Percentiles rank a stretch among this genome's conserved stretches.
Evolutionary conservation across 2,329 filamentous ascomycete species (phyloP).

Genomic region (Aspergillus niger): DNA sequence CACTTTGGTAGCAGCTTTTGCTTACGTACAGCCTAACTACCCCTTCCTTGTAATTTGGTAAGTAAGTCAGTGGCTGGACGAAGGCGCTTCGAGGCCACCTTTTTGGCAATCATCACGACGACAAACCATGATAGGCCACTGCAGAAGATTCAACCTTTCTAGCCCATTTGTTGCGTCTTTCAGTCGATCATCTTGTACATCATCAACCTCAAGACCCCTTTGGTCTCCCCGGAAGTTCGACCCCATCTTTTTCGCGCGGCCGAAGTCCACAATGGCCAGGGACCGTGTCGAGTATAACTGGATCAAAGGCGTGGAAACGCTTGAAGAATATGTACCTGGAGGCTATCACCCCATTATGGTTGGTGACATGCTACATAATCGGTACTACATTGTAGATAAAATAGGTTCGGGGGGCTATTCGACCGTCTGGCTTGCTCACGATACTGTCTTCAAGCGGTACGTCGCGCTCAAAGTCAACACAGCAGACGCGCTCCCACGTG

Average conservation of each 20-base stretch:
- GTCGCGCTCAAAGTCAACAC: constrained; percentile 35
- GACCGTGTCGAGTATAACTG: constrained; percentile 28
- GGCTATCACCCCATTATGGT: constrained; percentile 41
- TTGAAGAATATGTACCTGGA: constrained; percentile 35
- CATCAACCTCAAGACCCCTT: too few relatives aligned
- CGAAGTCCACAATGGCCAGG: constrained; percentile 6
- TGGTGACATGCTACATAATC: constrained; percentile 31
- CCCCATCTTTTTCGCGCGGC: neutral
- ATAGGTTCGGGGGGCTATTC: constrained; percentile 47
- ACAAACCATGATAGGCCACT: too few relatives aligned
- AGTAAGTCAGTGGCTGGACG: too few relatives aligned
- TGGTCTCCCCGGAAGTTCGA: neutral
- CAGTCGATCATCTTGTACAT: too few relatives aligned
- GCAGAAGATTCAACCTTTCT: too few relatives aligned
- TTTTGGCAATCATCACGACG: too few relatives aligned
- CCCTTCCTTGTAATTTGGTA: too few relatives aligned
- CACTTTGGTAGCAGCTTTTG: too few relatives aligned
- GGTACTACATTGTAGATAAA: constrained; percentile 46
- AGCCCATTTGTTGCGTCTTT: too few relatives aligned
- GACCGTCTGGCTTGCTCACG: constrained; percentile 46
- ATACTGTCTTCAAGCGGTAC: constrained; percentile 28
- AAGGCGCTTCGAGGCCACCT: too few relatives aligned
- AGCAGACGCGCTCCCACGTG: constrained; percentile 19
- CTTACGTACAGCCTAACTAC: too few relatives aligned
- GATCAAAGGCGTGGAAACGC: constrained; percentile 32